phyloP scores from a whole-genome alignment of 306 rosid genomes.

The Prosopis cineraria region DNA sequence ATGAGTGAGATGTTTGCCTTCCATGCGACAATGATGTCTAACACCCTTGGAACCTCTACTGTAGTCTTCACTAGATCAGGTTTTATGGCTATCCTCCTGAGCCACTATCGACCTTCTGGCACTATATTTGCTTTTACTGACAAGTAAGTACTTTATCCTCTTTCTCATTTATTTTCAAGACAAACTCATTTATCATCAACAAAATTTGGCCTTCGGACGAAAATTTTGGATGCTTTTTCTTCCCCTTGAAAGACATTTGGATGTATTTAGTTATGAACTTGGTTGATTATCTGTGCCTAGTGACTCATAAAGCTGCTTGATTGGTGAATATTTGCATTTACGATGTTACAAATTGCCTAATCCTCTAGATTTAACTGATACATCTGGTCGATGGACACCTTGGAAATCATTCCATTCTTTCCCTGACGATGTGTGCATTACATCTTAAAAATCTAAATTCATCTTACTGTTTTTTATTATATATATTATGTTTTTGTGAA shows the following conservation, averaged over 20 bases:
- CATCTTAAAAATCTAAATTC: background rate
- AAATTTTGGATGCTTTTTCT: background rate
- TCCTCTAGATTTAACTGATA: background rate
- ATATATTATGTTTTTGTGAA: background rate
- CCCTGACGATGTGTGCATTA: background rate
- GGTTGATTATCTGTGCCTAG: background rate
- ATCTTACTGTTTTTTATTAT: background rate
- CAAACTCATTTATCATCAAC: background rate
- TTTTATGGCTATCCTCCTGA: slow-evolving; percentile 85
- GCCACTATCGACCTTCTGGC: slow-evolving; percentile 95
- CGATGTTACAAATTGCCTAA: background rate
- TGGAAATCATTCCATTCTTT: background rate
- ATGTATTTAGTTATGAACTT: background rate
- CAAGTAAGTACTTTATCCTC: slow-evolving; percentile 65
- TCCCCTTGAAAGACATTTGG: background rate
- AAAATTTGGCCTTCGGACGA: background rate
- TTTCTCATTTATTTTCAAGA: background rate
- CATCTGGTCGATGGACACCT: slow-evolving; percentile 1
- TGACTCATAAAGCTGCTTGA: background rate
- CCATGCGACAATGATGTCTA: slow-evolving; percentile 99
- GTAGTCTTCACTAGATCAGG: slow-evolving; percentile 94
- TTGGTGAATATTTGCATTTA: background rate
- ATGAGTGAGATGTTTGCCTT: slow-evolving; percentile 99
- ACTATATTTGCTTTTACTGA: slow-evolving; percentile 90
- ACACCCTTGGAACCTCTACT: slow-evolving; percentile 94